Evolutionary conservation across 164 flowering plant genomes (phyloP), one percentile per base, ranked within the genome.

Genomic region (Saururus chinensis): DNA sequence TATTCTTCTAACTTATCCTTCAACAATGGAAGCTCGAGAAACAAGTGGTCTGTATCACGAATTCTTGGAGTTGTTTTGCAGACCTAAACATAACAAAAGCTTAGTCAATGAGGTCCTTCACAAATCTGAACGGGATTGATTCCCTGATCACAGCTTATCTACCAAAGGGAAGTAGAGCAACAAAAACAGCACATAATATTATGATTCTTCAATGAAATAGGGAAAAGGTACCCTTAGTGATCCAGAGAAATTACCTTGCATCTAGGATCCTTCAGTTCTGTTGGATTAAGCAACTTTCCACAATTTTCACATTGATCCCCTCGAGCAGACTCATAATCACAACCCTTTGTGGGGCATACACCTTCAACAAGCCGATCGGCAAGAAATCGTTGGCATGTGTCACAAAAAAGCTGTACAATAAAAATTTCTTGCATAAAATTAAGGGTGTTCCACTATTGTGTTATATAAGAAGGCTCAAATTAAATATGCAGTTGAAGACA

Each of bases 281-380:
- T 90, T 16, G 99, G 96, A 81, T 90, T 88, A 72, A 92, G 71
- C 40, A 92, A 81, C 69, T 85, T 83, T 49, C 89, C 87, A 65
- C 99, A 93, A 9, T 85, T 84, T 70, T 90, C 97, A 73, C 99
- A 90, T 61, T 93, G 97, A 73, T 93, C 98, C 12, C 98, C 98
- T 62, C 97, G 74, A 40, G 98, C 98, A 74, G 96, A 84, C 8
- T 83, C 88, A 75, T 93, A 82, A 65, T 78, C 73, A 65, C 98
- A 93, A 52, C 74, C 83, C 66, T 59, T 75, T 37, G 78, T 75
- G 11, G 99, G 99, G 68, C 99, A 93, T 58, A 61, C 67, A 26
- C 99, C 99, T 74, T 93, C 99, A 67, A 90, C 99, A 56, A 88
- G 84, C 35, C 96, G 80, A 59, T 93, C 99, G 45, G 99, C 97